Percentiles rank a stretch among this genome's conserved stretches.
These are phyloP conservation scores for Rubroshorea leprosula DNA, from an alignment of 345 rosid species.

Conservation along the genomic window DNA sequence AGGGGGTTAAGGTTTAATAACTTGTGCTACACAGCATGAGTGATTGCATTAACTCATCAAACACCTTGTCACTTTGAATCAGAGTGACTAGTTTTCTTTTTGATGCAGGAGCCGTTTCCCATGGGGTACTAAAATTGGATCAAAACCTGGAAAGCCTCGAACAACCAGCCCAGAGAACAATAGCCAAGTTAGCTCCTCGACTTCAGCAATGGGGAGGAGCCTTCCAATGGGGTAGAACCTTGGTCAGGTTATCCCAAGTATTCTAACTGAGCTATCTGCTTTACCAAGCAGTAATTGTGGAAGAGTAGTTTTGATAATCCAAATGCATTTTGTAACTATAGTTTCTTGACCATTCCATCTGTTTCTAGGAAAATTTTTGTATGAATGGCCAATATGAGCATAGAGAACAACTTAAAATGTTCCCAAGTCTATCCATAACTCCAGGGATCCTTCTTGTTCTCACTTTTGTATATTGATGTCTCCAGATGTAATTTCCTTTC, in stretches of 20 bases:
- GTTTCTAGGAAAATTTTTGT: conserved; percentile 15
- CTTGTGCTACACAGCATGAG: too few relatives aligned
- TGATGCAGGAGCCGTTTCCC: conserved; percentile 73
- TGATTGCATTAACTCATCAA: too few relatives aligned
- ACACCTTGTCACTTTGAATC: background rate
- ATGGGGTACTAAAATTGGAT: conserved; percentile 64
- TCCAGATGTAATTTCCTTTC: too few relatives aligned
- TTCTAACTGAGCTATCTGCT: conserved; percentile 24
- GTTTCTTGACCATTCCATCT: conserved; percentile 18
- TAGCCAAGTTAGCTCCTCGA: too few relatives aligned
- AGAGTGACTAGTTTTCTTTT: background rate
- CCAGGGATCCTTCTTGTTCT: too few relatives aligned
- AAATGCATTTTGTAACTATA: conserved; percentile 25
- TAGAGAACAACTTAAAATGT: conserved; percentile 31
- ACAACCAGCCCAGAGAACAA: conserved; percentile 43
- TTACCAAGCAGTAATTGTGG: conserved; percentile 36
- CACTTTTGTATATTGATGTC: too few relatives aligned
- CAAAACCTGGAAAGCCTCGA: conserved; percentile 67
- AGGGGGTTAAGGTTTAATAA: too few relatives aligned
- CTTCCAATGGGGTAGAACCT: conserved; percentile 45
- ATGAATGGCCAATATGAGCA: conserved; percentile 19
- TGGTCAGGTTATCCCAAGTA: conserved; percentile 38
- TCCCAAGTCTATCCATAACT: too few relatives aligned
- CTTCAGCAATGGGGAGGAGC: conserved; percentile 63
- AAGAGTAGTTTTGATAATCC: conserved; percentile 33